Evolutionary conservation across 176 grass and related monocot species (phyloP), one percentile per base, ranked within the genome.

Genomic region (Dendrocalamus sinicus): DNA sequence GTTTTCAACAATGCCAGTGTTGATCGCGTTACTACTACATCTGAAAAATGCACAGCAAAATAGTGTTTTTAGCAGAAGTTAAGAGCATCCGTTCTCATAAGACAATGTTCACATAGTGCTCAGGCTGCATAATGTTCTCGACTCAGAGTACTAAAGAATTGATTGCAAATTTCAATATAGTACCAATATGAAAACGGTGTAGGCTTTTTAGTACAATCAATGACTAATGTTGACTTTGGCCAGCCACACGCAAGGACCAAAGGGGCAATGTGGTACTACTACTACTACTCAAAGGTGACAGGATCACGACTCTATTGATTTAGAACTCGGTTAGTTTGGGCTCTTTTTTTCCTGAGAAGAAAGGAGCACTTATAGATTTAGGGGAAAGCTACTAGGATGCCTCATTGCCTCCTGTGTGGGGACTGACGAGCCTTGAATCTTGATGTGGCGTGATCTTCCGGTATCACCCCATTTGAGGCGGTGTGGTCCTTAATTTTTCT

Each of bases 181-280:
- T 37, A 60, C 26, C 77, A 10, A 67, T 39, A 5, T 35, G 30
- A 32, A 71, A 71, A 23, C 44, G 7, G 44, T 64, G 39, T 20
- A 12, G 6, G 3, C 50, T 35, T 83, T 54, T 65, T 45, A 43
- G 80, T 84, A 78, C 65, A 88, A 88, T 78, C 32, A 79, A 32
- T 65, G 81, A 53, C 23, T 51, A 84, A 35, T 72, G 37, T 73
- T 84, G 81, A 84, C 87, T 89, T 79, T 24, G 59, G 75, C 12
- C 47, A 54, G 35, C 47, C 45, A 64, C 75, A 23, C 41, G 87
- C 53, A 39, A 77, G 72, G 79, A 77, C 86, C 20, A n/a, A 22
- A 22, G 52, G 5, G 8, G 7, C 30, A 69, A 70, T 24, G 59
- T 81, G 60, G 37, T 12, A 32, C 78, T 40, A 32, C 2, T 20